Percentiles rank a stretch among this genome's conserved stretches.
Evolutionary conservation across 140 eudicot species (phyloP).

Genomic region (Cichorium intybus): DNA sequence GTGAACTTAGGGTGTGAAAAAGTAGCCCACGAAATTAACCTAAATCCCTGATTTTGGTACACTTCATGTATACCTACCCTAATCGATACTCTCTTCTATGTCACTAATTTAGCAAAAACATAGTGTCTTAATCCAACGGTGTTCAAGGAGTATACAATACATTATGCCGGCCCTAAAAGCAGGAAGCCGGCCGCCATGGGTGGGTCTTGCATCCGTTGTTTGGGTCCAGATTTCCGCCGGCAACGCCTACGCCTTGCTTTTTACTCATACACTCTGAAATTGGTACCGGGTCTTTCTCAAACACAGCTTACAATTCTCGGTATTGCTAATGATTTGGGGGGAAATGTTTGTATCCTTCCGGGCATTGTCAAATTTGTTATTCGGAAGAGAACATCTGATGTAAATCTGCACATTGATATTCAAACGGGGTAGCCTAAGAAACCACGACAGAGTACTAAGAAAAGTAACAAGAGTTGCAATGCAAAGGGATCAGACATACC

Average conservation of each 20-base stretch:
- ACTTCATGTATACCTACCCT: background rate
- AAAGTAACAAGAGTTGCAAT: constrained; percentile 5
- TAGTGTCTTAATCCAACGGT: background rate
- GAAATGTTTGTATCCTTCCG: constrained; percentile 78
- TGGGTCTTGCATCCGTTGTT: constrained; percentile 84
- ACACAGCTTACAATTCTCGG: constrained; percentile 83
- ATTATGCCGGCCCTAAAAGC: constrained; percentile 54
- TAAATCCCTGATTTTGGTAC: background rate
- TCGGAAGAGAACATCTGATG: background rate
- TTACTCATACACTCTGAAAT: constrained; percentile 61
- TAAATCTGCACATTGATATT: constrained; percentile 13
- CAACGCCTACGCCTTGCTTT: constrained; percentile 66
- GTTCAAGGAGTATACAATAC: background rate
- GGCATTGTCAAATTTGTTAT: constrained; percentile 24
- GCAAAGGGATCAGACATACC: constrained; percentile 4
- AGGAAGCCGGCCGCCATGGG: constrained; percentile 98
- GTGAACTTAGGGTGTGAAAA: too few relatives aligned
- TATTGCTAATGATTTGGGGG: constrained; percentile 92
- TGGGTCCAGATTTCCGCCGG: constrained; percentile 95
- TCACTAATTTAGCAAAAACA: background rate
- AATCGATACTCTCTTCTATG: background rate
- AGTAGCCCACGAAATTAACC: too few relatives aligned
- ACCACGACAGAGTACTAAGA: constrained; percentile 13
- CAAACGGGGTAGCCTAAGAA: background rate
- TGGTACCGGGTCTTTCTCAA: constrained; percentile 71